Evolutionary conservation across 371 early-diverging fungal genomes (phyloP).

Genomic region (Dinochytrium kinnereticum): DNA sequence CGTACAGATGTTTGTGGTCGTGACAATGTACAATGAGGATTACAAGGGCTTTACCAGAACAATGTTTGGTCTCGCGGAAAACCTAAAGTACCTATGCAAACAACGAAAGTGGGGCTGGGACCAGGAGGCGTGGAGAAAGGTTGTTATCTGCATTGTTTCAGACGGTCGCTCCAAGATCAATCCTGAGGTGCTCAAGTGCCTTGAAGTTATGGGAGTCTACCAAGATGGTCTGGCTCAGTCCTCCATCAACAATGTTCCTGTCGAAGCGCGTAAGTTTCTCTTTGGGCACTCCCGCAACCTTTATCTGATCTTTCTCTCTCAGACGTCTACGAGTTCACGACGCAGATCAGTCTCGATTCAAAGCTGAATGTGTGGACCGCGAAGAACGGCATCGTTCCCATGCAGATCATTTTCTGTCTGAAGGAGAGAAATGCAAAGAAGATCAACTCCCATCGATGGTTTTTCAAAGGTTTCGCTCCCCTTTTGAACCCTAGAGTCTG

Average conservation of each 20-base stretch:
- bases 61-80: conserved; percentile 55
- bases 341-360: conserved; percentile 61
- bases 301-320: no score
- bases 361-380: conserved; percentile 20
- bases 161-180: conserved; percentile 71
- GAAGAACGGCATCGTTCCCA: conserved; percentile 77
- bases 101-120: conserved; percentile 70
- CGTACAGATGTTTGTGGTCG: conserved; percentile 74
- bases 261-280: conserved; percentile 29
- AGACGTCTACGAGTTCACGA: conserved; percentile 52
- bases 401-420: conserved; percentile 88
- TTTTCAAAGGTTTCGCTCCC: conserved; percentile 91
- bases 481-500: conserved; percentile 83
- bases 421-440: conserved; percentile 69
- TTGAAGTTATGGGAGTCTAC: conserved; percentile 46
- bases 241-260: conserved; percentile 35
- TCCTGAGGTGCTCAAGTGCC: conserved; percentile 39
- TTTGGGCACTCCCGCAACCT: not conserved
- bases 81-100: conserved; percentile 77
- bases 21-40: conserved; percentile 69
- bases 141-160: conserved; percentile 82
- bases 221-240: conserved; percentile 46
- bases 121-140: conserved; percentile 79
- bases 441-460: conserved; percentile 96
- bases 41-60: conserved; percentile 50